Base-by-base conservation (phyloP, 768 basidiomycete genomes). In the Rhizopogon vulgaris region DNA sequence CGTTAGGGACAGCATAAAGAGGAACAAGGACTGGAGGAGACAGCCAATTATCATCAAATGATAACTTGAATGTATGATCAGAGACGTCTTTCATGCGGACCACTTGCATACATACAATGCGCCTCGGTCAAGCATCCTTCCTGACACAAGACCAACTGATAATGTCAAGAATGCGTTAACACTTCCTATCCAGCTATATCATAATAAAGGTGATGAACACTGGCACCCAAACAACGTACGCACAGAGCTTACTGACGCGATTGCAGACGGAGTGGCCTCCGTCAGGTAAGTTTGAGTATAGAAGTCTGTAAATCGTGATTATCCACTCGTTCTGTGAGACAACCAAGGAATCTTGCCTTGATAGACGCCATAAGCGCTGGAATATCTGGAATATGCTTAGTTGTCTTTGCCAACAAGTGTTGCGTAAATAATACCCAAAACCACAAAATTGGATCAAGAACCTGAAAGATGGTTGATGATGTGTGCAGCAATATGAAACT, bases 101-200 rank as follows among this genome's bases (percentile, higher is more conserved):
- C 6, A 6, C 37, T 36, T 6, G 12, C 15, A 30, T 14, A 51
- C 72, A 22, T 55, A 75, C 75, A 78, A 79, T 62, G 77, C 75
- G 34, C 80, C 81, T 10, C 62, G 68, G 49, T 82, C 81, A 55
- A 76, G 76, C 4, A 73, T 68, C n/a, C 72, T 69, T 3, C 80
- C 80, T 15, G 74, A 69, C 40, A 79, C 57, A 27, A 79, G 61
- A 1, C 78, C 78, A 34, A 69, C 67, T 0, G 73, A 70, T 17
- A 79, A 56, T 5, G 73, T 59, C 14, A 80, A 58, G 42, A 76
- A 71, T 2, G 78, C 57, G 50, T 79, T 76, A 4, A 73, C 66
- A 45, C 78, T 77, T 24, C 79, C 80, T 55, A 82, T 74, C 70
- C 69, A 74, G 5, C 69, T 72, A 51, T 34, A 46, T 18, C 22